A percentile compares a stretch with the other conserved stretches of the same genome.
Evolutionary conservation across 75 land plant species (phyloP).

Genomic region (Larix kaempferi): DNA sequence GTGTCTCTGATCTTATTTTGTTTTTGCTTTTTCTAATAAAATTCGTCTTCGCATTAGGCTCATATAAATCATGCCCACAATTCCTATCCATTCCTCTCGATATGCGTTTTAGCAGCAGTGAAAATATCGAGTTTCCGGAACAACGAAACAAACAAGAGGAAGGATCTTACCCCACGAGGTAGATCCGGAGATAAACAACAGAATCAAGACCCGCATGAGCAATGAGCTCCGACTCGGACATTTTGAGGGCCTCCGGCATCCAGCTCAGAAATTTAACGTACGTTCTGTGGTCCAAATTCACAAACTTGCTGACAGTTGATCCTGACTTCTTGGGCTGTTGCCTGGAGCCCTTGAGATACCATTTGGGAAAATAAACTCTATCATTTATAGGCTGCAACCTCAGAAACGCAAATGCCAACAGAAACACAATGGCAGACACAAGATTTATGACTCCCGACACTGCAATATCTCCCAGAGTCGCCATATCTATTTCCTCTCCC

Average conservation of each 20-base stretch:
- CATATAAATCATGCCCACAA: too few relatives aligned
- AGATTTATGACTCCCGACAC: constrained; percentile 66
- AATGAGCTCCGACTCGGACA: constrained; percentile 70
- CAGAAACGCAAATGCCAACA: constrained; percentile 61
- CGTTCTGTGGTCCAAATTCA: constrained; percentile 46
- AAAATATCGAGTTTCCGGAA: too few relatives aligned
- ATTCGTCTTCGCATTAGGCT: too few relatives aligned
- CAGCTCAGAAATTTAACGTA: constrained; percentile 60
- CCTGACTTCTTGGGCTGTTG: constrained; percentile 5
- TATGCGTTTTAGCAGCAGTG: too few relatives aligned
- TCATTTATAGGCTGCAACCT: constrained; percentile 68
- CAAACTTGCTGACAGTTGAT: constrained; percentile 21
- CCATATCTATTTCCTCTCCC: constrained; percentile 21
- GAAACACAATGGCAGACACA: constrained; percentile 44
- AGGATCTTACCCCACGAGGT: constrained; percentile 52
- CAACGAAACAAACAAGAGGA: background rate
- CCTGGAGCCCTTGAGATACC: constrained; percentile 63
- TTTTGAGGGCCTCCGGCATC: constrained; percentile 56
- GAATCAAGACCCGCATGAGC: constrained; percentile 80
- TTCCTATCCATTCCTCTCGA: too few relatives aligned
- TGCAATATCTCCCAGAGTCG: constrained; percentile 43
- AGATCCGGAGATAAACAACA: constrained; percentile 57
- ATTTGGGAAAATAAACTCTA: constrained; percentile 79
- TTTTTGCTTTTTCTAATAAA: too few relatives aligned
- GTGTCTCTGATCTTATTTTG: too few relatives aligned